phyloP scores from a whole-genome alignment of 331 rosid genomes.

The Cydonia oblonga region DNA sequence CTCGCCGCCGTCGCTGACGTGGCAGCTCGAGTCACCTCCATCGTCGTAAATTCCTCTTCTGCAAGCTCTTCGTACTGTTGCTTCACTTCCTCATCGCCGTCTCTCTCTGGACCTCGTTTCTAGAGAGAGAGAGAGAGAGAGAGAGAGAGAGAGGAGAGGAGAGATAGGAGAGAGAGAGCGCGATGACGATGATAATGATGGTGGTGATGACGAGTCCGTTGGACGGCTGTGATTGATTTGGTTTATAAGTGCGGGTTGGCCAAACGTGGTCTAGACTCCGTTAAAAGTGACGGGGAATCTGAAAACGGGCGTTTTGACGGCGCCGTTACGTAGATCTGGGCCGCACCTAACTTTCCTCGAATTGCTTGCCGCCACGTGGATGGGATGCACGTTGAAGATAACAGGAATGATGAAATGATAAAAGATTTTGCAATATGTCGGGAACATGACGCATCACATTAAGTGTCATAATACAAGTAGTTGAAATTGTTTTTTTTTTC shows the following conservation, averaged over 20 bases:
- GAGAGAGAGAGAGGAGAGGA: conserved; percentile 2
- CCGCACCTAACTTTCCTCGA: conserved; percentile 21
- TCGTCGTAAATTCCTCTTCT: conserved; percentile 4
- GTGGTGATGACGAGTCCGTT: conserved; percentile 10
- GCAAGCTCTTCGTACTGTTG: neutral
- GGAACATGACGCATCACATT: fast-evolving
- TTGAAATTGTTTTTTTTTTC: too few relatives aligned
- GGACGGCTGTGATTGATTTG: conserved; percentile 45
- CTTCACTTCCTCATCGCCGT: conserved; percentile 29
- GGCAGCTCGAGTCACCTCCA: conserved; percentile 35
- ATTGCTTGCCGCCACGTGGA: conserved; percentile 23
- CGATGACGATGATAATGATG: conserved; percentile 15
- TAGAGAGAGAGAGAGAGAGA: neutral
- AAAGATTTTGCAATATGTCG: too few relatives aligned
- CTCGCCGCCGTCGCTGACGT: neutral
- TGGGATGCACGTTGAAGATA: neutral
- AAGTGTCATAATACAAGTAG: fast-evolving
- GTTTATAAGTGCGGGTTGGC: conserved; percentile 26
- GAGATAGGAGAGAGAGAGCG: conserved; percentile 8
- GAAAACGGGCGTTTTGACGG: conserved; percentile 77
- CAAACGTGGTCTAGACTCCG: conserved; percentile 53
- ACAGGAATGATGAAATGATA: neutral
- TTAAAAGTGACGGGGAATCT: conserved; percentile 62
- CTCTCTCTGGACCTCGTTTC: neutral
- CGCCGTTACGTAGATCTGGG: conserved; percentile 58